Evolutionary conservation across 2,329 filamentous ascomycete species (phyloP).

Genomic region (Zymoseptoria crescenta): DNA sequence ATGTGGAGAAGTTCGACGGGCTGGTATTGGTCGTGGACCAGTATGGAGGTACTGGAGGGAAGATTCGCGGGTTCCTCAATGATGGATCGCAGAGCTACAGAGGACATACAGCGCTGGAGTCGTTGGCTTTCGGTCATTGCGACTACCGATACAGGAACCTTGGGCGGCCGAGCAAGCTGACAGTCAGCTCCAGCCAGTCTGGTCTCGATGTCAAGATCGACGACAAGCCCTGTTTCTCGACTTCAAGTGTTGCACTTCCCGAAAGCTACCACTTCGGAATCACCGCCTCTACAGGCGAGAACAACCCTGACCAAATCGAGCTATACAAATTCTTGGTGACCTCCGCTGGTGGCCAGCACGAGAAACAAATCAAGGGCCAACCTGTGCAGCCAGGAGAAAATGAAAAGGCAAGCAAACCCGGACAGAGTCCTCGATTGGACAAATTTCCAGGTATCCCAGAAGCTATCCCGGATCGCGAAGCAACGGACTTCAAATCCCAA

Average conservation of each 20-base stretch:
- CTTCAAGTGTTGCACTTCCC: slow-evolving; percentile 67
- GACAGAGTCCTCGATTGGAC: slow-evolving; percentile 18
- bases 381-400: slow-evolving; percentile 28
- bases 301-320: slow-evolving; percentile 85
- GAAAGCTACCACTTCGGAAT: slow-evolving; percentile 75
- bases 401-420: slow-evolving; percentile 9
- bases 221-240: slow-evolving; percentile 73
- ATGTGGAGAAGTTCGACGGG: slow-evolving; percentile 78
- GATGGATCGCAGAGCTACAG: slow-evolving; percentile 78
- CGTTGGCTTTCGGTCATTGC: slow-evolving; percentile 87
- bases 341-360: slow-evolving; percentile 32
- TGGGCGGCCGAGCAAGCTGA: slow-evolving; percentile 72
- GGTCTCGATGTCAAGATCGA: slow-evolving; percentile 75
- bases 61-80: slow-evolving; percentile 86
- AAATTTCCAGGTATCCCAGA: slow-evolving; percentile 38
- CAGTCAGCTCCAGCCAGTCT: slow-evolving; percentile 55
- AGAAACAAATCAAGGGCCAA: slow-evolving; percentile 23
- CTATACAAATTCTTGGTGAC: slow-evolving; percentile 77
- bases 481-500: slow-evolving; percentile 35
- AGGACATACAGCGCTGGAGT: slow-evolving; percentile 67
- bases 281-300: slow-evolving; percentile 76
- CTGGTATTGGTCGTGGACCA: slow-evolving; percentile 79
- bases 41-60: slow-evolving; percentile 69
- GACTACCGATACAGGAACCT: slow-evolving; percentile 85
- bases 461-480: slow-evolving; percentile 30